phyloP scores from a whole-genome alignment of 148 eudicot genomes.

The Rhododendron griersonianum region DNA sequence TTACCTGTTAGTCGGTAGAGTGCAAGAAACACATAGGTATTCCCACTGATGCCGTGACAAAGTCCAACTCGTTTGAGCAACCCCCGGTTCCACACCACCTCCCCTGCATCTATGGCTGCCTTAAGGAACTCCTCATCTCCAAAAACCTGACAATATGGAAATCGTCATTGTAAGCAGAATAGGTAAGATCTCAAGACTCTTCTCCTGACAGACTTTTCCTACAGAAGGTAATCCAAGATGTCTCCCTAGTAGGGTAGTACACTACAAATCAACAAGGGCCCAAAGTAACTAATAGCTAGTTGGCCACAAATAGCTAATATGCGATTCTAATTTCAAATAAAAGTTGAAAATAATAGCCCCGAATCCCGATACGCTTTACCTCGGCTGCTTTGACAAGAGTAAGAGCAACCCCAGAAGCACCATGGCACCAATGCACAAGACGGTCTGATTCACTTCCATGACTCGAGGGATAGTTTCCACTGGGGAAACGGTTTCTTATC shows the following conservation, averaged over 20 bases:
- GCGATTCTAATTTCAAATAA: neutral
- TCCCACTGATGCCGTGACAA: slow-evolving; percentile 85
- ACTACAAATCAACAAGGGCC: neutral
- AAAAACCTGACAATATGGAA: slow-evolving; percentile 41
- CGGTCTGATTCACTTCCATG: slow-evolving; percentile 70
- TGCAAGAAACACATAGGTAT: slow-evolving; percentile 64
- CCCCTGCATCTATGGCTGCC: slow-evolving; percentile 70
- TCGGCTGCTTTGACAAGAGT: slow-evolving; percentile 84
- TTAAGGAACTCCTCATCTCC: slow-evolving; percentile 50
- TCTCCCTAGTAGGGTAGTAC: neutral
- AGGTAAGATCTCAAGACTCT: neutral
- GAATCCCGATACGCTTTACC: slow-evolving; percentile 32
- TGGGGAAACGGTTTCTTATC: slow-evolving; percentile 58
- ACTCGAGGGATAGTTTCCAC: slow-evolving; percentile 88
- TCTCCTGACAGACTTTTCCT: neutral
- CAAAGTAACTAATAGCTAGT: neutral
- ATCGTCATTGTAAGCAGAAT: neutral
- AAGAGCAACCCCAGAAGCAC: slow-evolving; percentile 88
- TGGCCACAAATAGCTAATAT: neutral
- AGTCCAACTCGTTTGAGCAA: slow-evolving; percentile 77
- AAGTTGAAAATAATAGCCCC: neutral
- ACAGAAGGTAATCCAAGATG: neutral
- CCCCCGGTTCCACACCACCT: slow-evolving; percentile 83
- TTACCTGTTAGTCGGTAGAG: slow-evolving; percentile 65
- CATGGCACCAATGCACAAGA: slow-evolving; percentile 98